Base-by-base conservation (phyloP, 2,329 filamentous ascomycete species). In the Metarhizium rileyi region DNA sequence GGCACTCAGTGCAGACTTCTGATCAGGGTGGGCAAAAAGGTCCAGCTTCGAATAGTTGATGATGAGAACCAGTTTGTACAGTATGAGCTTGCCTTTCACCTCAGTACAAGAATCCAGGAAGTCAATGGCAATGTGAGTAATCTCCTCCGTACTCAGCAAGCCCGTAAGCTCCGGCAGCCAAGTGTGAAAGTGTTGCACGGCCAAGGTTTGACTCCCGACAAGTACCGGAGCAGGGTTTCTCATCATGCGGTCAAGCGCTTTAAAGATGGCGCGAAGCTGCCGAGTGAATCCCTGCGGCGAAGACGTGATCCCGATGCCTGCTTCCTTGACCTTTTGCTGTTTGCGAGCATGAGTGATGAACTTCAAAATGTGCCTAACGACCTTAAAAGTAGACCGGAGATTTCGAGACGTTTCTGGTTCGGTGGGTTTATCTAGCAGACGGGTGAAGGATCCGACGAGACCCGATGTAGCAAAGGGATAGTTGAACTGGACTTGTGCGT, bases 171-270 rank as follows among this genome's bases (percentile, higher is more conserved):
- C 91, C 0, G 93, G 91, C n/a, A 98, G 73, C 93, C 93, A 98
- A 0, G 87, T 87, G 63, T 97, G 91, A 64, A 97, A 95, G 64
- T 97, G 89, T 66, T 98, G 93, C 12, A 97, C 90, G 2, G 94
- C 83, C 46, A 98, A 73, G 0, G 93, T 97, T 68, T 98, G 95
- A 55, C 87, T 97, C 30, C 93, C 93, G 14, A 97, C 87, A 23
- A 97, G 72, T 18, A 90, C 83, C 0, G 93, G 87, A 2, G 89
- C 86, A 2, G 83, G 76, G 64, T 89, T 95, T 52, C 84, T 82
- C 88, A 98, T 96, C 69, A 98, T 80, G 16, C 78, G 76, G 66
- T 97, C 90, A 23, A 98, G 75, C 1, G 88, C 86, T 63, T 90
- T 90, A 72, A 97, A 97, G 35, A 97, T 89, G 30, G 78, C 83